These are phyloP conservation scores for Globisporangium camurandrum DNA, from an alignment of 352 stramenopile genomes.

Conservation along the genomic window DNA sequence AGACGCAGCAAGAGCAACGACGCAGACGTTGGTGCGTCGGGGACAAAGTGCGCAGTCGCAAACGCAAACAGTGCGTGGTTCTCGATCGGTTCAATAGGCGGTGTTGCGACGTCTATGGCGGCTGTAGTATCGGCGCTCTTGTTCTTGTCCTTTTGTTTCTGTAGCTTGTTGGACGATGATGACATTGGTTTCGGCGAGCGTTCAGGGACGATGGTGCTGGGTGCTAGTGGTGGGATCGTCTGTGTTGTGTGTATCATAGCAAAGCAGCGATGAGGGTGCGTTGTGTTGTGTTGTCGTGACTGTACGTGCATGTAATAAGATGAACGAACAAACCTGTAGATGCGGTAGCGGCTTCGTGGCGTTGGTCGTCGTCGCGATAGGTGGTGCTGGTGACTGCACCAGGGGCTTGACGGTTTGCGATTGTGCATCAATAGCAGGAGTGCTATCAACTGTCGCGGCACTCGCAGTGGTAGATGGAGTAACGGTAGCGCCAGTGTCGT, in stretches of 20 bases:
- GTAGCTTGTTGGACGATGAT: background rate
- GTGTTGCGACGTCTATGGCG: too few relatives aligned
- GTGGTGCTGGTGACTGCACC: too few relatives aligned
- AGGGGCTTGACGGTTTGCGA: too few relatives aligned
- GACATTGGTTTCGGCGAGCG: background rate
- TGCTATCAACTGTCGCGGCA: too few relatives aligned
- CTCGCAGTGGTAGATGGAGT: too few relatives aligned
- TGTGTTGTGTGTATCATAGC: background rate
- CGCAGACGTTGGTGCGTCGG: conserved; percentile 12
- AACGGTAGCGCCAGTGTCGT: background rate
- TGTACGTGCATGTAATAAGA: too few relatives aligned
- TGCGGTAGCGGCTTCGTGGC: too few relatives aligned
- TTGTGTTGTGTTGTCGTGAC: too few relatives aligned
- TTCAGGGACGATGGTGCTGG: background rate
- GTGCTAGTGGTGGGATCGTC: background rate
- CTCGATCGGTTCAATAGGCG: conserved; percentile 9
- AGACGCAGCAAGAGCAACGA: conserved; percentile 14
- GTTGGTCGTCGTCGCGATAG: too few relatives aligned
- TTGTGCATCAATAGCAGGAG: too few relatives aligned
- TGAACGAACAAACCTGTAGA: too few relatives aligned
- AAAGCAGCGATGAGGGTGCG: background rate
- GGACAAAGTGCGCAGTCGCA: conserved; percentile 28
- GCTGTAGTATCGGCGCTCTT: background rate
- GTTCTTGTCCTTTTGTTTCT: background rate
- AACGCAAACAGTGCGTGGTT: conserved; percentile 34